A percentile compares a stretch with the other conserved stretches of the same genome.
Conservation (phyloP, 768 basidiomycete species). For the Psilocybe subaeruginosa region DNA sequence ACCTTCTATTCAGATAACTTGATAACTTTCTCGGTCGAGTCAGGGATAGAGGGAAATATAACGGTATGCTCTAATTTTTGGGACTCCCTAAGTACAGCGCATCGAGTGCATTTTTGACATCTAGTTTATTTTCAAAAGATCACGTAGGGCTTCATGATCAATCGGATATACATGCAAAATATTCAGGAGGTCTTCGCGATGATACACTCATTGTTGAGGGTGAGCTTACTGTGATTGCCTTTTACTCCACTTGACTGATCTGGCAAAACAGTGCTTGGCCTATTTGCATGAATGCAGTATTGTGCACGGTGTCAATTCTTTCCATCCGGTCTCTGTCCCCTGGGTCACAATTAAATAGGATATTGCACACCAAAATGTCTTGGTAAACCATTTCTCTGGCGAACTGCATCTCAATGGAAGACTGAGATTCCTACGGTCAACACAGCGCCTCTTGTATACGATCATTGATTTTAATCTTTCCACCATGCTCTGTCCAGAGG, state of each 20-base stretch:
- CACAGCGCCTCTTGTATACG: slow-evolving; percentile 17
- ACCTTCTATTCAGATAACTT: not conserved
- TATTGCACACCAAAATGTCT: slow-evolving; percentile 15
- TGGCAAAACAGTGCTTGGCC: slow-evolving; percentile 11
- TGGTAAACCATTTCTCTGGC: slow-evolving; percentile 19
- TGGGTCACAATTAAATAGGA: not conserved
- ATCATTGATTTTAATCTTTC: slow-evolving; percentile 26
- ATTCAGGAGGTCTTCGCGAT: slow-evolving; percentile 13
- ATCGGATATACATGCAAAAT: not conserved
- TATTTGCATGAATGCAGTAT: slow-evolving; percentile 24
- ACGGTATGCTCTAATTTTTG: not conserved
- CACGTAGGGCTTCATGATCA: not conserved
- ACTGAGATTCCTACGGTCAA: slow-evolving; percentile 5
- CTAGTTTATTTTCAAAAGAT: not conserved
- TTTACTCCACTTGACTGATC: not conserved
- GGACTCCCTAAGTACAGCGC: not conserved
- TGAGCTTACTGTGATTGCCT: not conserved
- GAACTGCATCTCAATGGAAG: not conserved
- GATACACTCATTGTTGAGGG: slow-evolving; percentile 21
- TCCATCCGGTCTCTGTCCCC: not conserved
- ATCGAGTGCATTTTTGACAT: not conserved
- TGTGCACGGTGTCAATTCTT: slow-evolving; percentile 18
- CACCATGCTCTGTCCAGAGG: slow-evolving; percentile 14
- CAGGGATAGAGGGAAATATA: not conserved
- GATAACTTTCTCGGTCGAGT: not conserved